Evolutionary conservation across 179 eudicot genomes (phyloP), one percentile per base, ranked within the genome.

Genomic region (Silene vulgaris): DNA sequence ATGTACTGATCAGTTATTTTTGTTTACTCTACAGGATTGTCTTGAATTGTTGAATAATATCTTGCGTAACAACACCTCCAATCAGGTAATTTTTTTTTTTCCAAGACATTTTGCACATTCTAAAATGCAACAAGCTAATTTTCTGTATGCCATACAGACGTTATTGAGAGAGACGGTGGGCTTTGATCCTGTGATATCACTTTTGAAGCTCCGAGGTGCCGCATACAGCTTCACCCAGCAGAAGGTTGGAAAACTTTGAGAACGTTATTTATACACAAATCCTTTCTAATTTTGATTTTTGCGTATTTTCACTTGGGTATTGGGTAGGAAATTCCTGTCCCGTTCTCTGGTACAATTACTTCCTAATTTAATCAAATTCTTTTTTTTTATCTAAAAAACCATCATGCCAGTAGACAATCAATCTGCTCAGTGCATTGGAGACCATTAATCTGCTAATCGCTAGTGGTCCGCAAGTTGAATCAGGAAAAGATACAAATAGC

Each of bases 151-250:
- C 60, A 28, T 85, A 72, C 83, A 95, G 99, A 89, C 96, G 69
- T 78, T 90, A 74, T 84, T 95, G 80, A 90, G 97, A 85, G 99
- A 95, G 88, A 92, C 97, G 17, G 68, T 95, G 67, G 99, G 99
- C 73, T 95, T 90, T 77, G 97, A 95, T 66, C 86, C 93, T 70
- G 83, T 95, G 77, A 80, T 92, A 80, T 89, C 93, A 65, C 89
- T 92, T 82, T 79, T 95, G 81, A 89, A 82, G 89, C 90, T 95
- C 60, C 84, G 96, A 70, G 99, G 97, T 80, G 82, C 85, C 74
- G 78, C 85, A 75, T 95, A 89, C 78, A 89, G 85, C 72, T 92
- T 95, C 79, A 92, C 97, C 66, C 97, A 92, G 79, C 97, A 95
- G 76, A 95, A 95, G 99, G 99, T 95, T 89, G 85, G 82, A 78